Conservation (phyloP, 495 filamentous ascomycete species). For the Tirmania nivea region DNA sequence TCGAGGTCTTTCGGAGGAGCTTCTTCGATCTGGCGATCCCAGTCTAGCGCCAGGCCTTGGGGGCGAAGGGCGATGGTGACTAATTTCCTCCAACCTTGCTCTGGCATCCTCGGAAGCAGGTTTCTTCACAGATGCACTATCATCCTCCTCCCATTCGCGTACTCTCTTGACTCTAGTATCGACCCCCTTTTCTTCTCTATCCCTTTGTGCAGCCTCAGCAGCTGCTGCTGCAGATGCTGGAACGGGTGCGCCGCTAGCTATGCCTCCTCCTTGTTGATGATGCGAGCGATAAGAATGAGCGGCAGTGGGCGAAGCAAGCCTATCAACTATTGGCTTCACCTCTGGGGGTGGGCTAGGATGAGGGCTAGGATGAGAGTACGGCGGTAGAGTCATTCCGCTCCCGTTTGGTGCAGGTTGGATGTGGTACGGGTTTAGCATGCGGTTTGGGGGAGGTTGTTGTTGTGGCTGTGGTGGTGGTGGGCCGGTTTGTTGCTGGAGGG, state of each 20-base stretch:
- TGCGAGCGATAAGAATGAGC: constrained; percentile 60
- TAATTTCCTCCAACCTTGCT: constrained; percentile 64
- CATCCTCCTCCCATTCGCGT: constrained; percentile 80
- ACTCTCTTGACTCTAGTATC: constrained; percentile 56
- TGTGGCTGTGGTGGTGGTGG: constrained; percentile 33
- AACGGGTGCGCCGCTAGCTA: constrained; percentile 55
- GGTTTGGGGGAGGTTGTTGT: constrained; percentile 30
- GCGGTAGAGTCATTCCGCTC: constrained; percentile 21
- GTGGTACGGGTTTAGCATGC: constrained; percentile 49
- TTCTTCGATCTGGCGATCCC: constrained; percentile 43
- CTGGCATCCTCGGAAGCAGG: constrained; percentile 69
- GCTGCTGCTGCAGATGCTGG: constrained; percentile 51
- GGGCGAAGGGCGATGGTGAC: constrained; percentile 48
- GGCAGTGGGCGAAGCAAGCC: constrained; percentile 62
- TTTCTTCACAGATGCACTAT: constrained; percentile 44
- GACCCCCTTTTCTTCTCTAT: constrained; percentile 35
- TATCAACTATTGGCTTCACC: constrained; percentile 65
- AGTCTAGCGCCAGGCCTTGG: constrained; percentile 20
- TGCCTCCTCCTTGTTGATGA: constrained; percentile 44
- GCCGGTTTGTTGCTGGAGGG: not conserved
- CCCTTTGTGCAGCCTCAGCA: constrained; percentile 58
- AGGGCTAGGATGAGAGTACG: constrained; percentile 21
- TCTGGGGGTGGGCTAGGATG: constrained; percentile 55
- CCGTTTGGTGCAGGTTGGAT: constrained; percentile 32
- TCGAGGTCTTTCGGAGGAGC: constrained; percentile 53